Evolutionary conservation across 768 basidiomycete genomes (phyloP).

Genomic region (Bullera alba): DNA sequence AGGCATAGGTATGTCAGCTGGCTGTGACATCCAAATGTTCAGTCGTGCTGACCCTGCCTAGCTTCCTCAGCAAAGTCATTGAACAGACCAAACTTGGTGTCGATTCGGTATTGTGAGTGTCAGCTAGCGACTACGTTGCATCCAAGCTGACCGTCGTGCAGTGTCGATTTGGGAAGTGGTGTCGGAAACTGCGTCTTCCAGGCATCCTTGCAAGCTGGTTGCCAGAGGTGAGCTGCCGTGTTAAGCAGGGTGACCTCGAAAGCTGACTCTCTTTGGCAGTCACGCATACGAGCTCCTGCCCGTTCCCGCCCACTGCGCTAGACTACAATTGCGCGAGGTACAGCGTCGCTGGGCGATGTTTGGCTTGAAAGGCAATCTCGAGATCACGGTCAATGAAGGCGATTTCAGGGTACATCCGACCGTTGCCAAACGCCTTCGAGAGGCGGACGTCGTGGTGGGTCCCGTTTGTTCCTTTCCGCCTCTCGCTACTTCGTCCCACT

Average conservation of each 20-base stretch:
- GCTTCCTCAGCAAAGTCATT: conserved; percentile 60
- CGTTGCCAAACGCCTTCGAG: conserved; percentile 61
- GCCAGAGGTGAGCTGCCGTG: conserved; percentile 11
- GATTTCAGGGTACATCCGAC: conserved; percentile 69
- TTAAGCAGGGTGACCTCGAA: background rate
- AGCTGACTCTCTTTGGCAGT: conserved; percentile 46
- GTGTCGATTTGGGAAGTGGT: conserved; percentile 73
- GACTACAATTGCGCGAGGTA: conserved; percentile 67
- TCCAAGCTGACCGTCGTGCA: conserved; percentile 4
- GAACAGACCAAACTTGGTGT: conserved; percentile 55
- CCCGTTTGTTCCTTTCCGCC: no score
- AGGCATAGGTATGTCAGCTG: conserved; percentile 31
- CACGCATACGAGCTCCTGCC: conserved; percentile 75
- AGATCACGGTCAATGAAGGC: conserved; percentile 72
- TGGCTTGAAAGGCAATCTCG: conserved; percentile 65
- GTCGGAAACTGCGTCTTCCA: conserved; percentile 80
- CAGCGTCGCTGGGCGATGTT: conserved; percentile 77
- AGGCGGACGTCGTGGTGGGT: conserved; percentile 83
- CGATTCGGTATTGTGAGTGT: conserved; percentile 55
- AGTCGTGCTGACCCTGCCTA: conserved; percentile 9
- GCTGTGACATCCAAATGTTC: background rate
- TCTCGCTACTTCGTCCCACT: conserved; percentile 21
- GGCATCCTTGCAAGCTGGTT: conserved; percentile 61
- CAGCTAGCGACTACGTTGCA: background rate
- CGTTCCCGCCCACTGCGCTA: conserved; percentile 72